A percentile compares a stretch with the other conserved stretches of the same genome.
Evolutionary conservation across 148 eudicot species (phyloP).

Genomic region (Nepenthes gracilis): DNA sequence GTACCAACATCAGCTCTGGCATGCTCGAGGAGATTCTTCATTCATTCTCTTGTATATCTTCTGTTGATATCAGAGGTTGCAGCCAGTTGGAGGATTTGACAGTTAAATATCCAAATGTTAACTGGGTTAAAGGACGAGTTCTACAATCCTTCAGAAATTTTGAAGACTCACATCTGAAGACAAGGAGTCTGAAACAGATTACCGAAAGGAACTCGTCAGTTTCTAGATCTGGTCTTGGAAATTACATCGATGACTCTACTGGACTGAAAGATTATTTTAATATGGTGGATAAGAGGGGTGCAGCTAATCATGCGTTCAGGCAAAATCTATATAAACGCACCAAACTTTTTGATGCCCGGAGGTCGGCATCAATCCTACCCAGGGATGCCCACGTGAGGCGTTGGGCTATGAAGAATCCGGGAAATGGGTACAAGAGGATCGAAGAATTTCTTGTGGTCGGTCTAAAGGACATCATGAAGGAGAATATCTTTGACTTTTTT

Average conservation of each 20-base stretch:
- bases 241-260: constrained; percentile 70
- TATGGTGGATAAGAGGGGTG: constrained; percentile 76
- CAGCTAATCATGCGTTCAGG: constrained; percentile 65
- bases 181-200: constrained; percentile 39
- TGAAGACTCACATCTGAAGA: constrained; percentile 23
- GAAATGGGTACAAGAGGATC: constrained; percentile 68
- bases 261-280: constrained; percentile 90
- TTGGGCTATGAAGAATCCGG: constrained; percentile 77
- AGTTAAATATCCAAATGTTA: constrained; percentile 52
- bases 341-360: constrained; percentile 70
- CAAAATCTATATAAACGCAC: constrained; percentile 82
- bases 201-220: constrained; percentile 30
- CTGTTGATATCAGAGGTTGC: constrained; percentile 85
- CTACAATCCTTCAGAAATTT: background rate
- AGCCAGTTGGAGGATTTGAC: constrained; percentile 69
- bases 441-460: constrained; percentile 57
- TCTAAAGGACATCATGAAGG: constrained; percentile 77
- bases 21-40: constrained; percentile 63
- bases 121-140: constrained; percentile 46
- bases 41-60: constrained; percentile 50
- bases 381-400: constrained; percentile 89
- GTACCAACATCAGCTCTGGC: constrained; percentile 52
- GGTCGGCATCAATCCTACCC: constrained; percentile 67
- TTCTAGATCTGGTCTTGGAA: constrained; percentile 29
- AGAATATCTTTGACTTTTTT: constrained; percentile 62